These are phyloP conservation scores for Sutorius eximius DNA, from an alignment of 1,284 basidiomycete species.

Conservation along the genomic window DNA sequence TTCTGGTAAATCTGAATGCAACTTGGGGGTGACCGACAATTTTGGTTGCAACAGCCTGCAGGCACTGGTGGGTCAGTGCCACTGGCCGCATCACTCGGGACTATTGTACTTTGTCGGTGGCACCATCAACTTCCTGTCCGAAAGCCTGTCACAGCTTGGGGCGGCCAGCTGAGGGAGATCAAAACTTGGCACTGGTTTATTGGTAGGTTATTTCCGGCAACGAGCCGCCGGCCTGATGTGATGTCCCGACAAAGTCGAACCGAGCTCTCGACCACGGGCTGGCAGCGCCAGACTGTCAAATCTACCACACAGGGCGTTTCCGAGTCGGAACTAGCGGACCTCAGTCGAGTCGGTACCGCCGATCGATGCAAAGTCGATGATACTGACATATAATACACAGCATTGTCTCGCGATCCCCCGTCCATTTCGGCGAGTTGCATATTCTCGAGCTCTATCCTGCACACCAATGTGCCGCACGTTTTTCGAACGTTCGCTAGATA, in stretches of 20 bases:
- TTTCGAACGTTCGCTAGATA: constrained; percentile 15
- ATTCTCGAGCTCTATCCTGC: neutral
- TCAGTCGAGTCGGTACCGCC: neutral
- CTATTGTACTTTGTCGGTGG: too few species aligned
- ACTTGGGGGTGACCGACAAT: too few species aligned
- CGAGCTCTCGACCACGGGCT: neutral
- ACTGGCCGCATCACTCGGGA: too few species aligned
- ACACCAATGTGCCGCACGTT: constrained; percentile 3
- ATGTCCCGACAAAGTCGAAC: neutral
- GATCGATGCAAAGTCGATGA: neutral
- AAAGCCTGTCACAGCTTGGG: too few species aligned
- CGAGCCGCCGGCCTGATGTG: too few species aligned
- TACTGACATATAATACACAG: neutral
- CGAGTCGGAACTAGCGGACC: neutral
- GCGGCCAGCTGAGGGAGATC: too few species aligned
- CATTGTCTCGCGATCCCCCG: neutral
- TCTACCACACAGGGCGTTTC: neutral
- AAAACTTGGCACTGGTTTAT: neutral
- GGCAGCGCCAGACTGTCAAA: neutral
- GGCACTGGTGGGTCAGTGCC: too few species aligned
- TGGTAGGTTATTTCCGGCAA: too few species aligned
- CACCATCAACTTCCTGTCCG: too few species aligned
- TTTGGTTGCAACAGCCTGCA: too few species aligned
- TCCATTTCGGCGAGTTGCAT: neutral
- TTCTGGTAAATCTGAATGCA: too few species aligned